Percentiles rank a stretch among this genome's conserved stretches.
phyloP scores from a whole-genome alignment of 2,329 filamentous ascomycete species.

The Neonectria hederae region DNA sequence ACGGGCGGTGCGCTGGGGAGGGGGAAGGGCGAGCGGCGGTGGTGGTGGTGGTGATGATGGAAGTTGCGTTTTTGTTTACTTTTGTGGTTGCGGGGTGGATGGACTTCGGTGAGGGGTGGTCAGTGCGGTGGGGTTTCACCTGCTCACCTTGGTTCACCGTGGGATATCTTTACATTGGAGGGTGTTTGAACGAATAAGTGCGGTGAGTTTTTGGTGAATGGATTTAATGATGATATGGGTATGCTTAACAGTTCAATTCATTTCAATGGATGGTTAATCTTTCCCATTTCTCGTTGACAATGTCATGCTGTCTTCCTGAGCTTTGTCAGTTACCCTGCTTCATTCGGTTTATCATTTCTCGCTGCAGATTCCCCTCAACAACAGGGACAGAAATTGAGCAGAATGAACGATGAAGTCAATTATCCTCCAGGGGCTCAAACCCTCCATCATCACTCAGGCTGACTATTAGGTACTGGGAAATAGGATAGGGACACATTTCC shows the following conservation, averaged over 20 bases:
- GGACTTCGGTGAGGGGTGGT: slow-evolving; percentile 23
- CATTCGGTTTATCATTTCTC: background rate
- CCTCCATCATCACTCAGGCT: too few relatives aligned
- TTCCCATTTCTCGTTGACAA: background rate
- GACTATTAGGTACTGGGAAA: too few relatives aligned
- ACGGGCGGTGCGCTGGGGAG: background rate
- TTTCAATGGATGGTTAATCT: background rate
- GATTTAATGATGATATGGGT: background rate
- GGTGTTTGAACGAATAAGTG: background rate
- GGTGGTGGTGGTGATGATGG: background rate
- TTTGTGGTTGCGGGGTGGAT: background rate
- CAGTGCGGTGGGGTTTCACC: slow-evolving; percentile 42
- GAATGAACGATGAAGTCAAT: too few relatives aligned
- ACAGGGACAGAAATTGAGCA: background rate
- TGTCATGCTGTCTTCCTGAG: background rate
- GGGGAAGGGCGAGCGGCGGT: background rate
- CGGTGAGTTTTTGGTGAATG: background rate
- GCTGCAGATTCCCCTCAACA: background rate
- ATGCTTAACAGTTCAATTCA: background rate
- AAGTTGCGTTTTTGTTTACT: background rate
- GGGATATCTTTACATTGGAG: background rate
- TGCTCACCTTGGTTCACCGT: background rate
- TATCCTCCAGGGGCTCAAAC: too few relatives aligned
- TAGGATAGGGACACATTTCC: background rate
- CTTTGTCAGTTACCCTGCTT: too few relatives aligned